phyloP scores from a whole-genome alignment of 768 basidiomycete species.

The Scleroderma citrinum region DNA sequence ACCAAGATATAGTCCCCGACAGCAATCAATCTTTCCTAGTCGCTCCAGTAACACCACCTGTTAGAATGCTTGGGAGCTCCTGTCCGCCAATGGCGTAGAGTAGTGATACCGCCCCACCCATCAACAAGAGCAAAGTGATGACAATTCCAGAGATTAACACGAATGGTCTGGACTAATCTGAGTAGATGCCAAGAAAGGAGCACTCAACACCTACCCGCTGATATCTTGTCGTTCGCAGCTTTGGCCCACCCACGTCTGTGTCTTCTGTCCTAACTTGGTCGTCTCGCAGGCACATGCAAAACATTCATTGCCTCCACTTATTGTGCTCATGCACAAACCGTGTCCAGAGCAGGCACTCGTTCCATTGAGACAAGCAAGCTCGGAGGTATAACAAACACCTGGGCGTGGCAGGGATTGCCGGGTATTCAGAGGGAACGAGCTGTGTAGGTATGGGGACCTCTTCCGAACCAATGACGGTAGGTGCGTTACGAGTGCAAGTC shows the following conservation, averaged over 20 bases:
- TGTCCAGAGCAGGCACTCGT: conserved; percentile 67
- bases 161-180: conserved; percentile 50
- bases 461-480: conserved; percentile 25
- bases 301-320: conserved; percentile 51
- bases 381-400: conserved; percentile 56
- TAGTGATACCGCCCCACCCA: conserved; percentile 61
- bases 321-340: conserved; percentile 58
- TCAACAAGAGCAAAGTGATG: conserved; percentile 56
- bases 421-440: conserved; percentile 39
- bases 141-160: conserved; percentile 67
- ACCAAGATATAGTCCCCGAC: too few species aligned
- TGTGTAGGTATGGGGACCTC: conserved; percentile 38
- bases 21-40: conserved; percentile 51
- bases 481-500: conserved; percentile 42
- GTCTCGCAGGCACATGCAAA: conserved; percentile 41
- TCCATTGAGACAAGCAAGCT: conserved; percentile 50
- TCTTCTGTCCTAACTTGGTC: conserved; percentile 51
- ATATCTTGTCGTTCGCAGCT: conserved; percentile 76
- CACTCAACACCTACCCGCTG: conserved; percentile 56
- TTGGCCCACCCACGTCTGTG: conserved; percentile 67
- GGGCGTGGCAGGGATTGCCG: conserved; percentile 47
- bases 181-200: not conserved
- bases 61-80: conserved; percentile 68
- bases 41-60: conserved; percentile 48
- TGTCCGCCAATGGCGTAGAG: conserved; percentile 56